Conservation (phyloP, 768 basidiomycete genomes). For the Piloderma croceum region DNA sequence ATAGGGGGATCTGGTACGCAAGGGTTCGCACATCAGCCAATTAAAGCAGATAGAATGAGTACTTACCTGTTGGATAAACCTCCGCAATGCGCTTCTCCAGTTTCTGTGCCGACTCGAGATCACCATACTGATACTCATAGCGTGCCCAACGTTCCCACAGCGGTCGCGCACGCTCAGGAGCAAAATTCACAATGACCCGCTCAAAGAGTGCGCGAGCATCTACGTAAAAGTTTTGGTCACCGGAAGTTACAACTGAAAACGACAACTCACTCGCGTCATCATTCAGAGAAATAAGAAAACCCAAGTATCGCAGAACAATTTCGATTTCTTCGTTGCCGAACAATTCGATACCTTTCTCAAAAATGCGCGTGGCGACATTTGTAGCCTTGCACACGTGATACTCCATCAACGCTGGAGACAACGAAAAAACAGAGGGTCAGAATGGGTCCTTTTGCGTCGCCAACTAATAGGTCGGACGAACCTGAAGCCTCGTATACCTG, state of each 20-base stretch:
- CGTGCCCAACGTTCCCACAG: conserved; percentile 96
- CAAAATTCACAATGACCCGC: conserved; percentile 72
- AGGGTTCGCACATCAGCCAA: neutral
- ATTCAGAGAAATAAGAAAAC: conserved; percentile 90
- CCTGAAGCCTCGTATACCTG: conserved; percentile 92
- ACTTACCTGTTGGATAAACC: conserved; percentile 76
- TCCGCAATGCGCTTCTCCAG: conserved; percentile 87
- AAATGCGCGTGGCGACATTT: conserved; percentile 81
- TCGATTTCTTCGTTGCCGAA: conserved; percentile 81
- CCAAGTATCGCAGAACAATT: conserved; percentile 83
- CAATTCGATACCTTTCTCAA: conserved; percentile 84
- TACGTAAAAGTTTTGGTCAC: conserved; percentile 26
- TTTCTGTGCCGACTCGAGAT: conserved; percentile 80
- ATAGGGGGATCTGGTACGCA: conserved; percentile 71
- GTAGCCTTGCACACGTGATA: conserved; percentile 83
- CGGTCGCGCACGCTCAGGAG: conserved; percentile 71
- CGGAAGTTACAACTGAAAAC: conserved; percentile 4
- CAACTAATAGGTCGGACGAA: too few relatives aligned
- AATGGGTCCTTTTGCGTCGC: neutral
- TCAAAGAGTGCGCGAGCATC: conserved; percentile 97
- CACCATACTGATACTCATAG: conserved; percentile 95
- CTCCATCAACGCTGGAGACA: conserved; percentile 76
- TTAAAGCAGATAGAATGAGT: conserved; percentile 1
- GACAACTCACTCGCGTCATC: conserved; percentile 82
- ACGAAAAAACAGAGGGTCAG: neutral